These are phyloP conservation scores for Tylopilus subfusipes DNA, from an alignment of 768 basidiomycete species.

Conservation along the genomic window DNA sequence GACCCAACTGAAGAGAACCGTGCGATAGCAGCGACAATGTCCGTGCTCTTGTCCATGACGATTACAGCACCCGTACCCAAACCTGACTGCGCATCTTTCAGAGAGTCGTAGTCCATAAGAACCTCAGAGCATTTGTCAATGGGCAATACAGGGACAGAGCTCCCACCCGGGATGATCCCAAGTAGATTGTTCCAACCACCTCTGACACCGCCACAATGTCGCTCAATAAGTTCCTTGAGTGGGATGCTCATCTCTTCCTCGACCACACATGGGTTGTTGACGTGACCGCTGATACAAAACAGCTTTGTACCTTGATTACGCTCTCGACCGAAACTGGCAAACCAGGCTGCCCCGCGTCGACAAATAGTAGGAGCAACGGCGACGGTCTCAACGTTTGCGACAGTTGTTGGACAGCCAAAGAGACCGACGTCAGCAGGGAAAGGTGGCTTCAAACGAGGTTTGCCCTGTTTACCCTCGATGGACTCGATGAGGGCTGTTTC, in stretches of 20 bases:
- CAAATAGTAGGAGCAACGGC: conserved; percentile 97
- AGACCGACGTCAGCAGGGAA: conserved; percentile 98
- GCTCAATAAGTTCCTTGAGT: conserved; percentile 88
- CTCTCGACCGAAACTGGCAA: conserved; percentile 86
- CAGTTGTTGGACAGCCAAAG: conserved; percentile 95
- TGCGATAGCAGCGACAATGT: conserved; percentile 91
- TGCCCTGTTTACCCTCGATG: conserved; percentile 97
- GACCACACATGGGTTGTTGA: conserved; percentile 96
- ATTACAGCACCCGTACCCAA: conserved; percentile 98
- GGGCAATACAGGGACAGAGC: conserved; percentile 90
- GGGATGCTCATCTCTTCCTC: conserved; percentile 99
- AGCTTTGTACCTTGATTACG: conserved; percentile 97
- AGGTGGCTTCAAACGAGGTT: conserved; percentile 95
- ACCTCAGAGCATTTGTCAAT: conserved; percentile 81
- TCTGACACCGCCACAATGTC: conserved; percentile 91
- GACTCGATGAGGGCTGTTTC: conserved; percentile 98
- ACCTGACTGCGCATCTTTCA: conserved; percentile 95
- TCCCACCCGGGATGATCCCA: conserved; percentile 95
- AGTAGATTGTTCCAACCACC: conserved; percentile 98
- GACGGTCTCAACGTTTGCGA: conserved; percentile 98
- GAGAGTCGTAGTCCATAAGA: conserved; percentile 97
- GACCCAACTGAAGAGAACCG: conserved; percentile 76
- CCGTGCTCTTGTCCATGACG: conserved; percentile 98
- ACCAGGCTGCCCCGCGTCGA: conserved; percentile 85
- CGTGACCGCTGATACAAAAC: conserved; percentile 94